phyloP scores from a whole-genome alignment of 2,329 filamentous ascomycete species.

The Apiospora sp. region DNA sequence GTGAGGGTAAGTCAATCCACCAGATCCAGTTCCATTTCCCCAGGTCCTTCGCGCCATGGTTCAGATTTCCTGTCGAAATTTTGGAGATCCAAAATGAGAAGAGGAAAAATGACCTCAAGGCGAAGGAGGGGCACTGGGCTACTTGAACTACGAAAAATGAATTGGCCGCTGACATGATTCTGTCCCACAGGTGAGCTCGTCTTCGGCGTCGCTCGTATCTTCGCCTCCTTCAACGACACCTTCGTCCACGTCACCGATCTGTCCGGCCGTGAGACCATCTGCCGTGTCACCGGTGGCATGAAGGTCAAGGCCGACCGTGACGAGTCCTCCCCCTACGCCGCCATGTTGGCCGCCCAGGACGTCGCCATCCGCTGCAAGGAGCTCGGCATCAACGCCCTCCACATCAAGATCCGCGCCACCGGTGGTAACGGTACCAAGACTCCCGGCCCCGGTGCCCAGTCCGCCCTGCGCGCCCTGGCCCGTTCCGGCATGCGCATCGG shows the following conservation, averaged over 20 bases:
- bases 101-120: neutral
- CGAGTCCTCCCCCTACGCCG: slow-evolving; percentile 99
- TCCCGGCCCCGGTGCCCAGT: slow-evolving; percentile 98
- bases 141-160: neutral
- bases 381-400: slow-evolving; percentile 84
- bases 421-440: slow-evolving; percentile 99
- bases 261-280: slow-evolving; percentile 98
- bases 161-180: slow-evolving; percentile 29
- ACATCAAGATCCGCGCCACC: slow-evolving; percentile 99
- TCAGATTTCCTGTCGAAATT: neutral
- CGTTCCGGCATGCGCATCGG: slow-evolving; percentile 99
- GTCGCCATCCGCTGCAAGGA: slow-evolving; percentile 86
- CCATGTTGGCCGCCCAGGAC: slow-evolving; percentile 99
- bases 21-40: slow-evolving; percentile 24
- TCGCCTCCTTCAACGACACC: slow-evolving; percentile 93
- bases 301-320: slow-evolving; percentile 99
- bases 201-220: slow-evolving; percentile 97
- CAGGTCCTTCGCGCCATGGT: neutral
- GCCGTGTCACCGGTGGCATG: slow-evolving; percentile 99
- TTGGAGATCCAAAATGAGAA: neutral
- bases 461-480: slow-evolving; percentile 96
- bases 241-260: slow-evolving; percentile 99
- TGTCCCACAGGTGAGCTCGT: slow-evolving; percentile 81
- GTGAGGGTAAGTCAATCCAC: slow-evolving; percentile 75
- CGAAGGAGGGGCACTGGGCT: neutral